Base-by-base conservation (phyloP, 2,329 filamentous ascomycete species). In the Myrmaecium sp. region DNA sequence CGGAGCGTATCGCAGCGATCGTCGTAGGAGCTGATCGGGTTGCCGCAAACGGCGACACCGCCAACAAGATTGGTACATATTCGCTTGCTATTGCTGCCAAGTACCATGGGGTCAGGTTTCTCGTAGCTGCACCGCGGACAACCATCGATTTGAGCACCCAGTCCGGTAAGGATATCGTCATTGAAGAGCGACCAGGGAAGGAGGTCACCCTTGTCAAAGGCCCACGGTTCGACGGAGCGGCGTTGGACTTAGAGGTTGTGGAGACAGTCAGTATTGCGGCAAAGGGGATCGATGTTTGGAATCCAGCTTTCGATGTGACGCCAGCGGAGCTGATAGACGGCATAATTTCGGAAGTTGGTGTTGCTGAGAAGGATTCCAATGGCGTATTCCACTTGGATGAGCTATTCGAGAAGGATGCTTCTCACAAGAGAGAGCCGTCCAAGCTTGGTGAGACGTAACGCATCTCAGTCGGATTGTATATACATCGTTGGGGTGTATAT, bases 31-130 rank as follows among this genome's bases (percentile, higher is more conserved):
- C 89, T 3, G 89, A 98, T 50, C 72, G 89, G 30, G 89, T 98
- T 9, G 89, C 86, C 17, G 79, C 83, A 26, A 98, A 98, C 43
- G 89, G 89, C 16, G 89, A 98, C 55, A 95, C 89, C 1, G 89
- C 89, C 30, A 98, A 98, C 60, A 98, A 98, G 60, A 91, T 98
- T 34, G 89, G 89, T 27, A 98, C 89, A 1, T 95, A 98, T 49
- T 68, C 75, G 29, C 66, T 98, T 4, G 83, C 89, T 3, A 83
- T 95, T n/a, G 64, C 93, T 16, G 89, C 89, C 13, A 74, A 67
- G 37, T 63, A 84, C 43, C 89, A 98, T 43, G 79, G 80, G 11
- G 66, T 95, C 43, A 92, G 86, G 51, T 98, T 98, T 47, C 66
- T 98, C 6, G 84, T 98, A 16, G 89, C 89, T 0, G 89, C 89